Percentiles rank a stretch among this genome's conserved stretches.
These are phyloP conservation scores for Lodderomyces beijingensis DNA, from an alignment of 1,139 yeast genomes.

Conservation along the genomic window DNA sequence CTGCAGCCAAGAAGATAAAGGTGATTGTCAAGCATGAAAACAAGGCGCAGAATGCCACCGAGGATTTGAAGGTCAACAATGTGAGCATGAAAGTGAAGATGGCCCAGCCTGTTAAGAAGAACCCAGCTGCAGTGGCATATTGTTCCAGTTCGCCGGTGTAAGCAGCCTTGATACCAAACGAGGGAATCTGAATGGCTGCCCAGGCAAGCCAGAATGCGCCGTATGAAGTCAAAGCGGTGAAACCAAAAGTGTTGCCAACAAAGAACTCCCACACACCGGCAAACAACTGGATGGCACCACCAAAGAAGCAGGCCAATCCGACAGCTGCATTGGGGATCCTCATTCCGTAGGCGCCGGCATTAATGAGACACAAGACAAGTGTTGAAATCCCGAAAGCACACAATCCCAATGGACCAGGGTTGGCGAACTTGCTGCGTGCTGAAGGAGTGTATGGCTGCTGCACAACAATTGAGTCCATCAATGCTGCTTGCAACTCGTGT, in stretches of 20 bases:
- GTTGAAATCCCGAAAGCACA: constrained; percentile 50
- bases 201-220: constrained; percentile 43
- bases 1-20: constrained; percentile 38
- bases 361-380: constrained; percentile 40
- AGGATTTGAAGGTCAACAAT: constrained; percentile 40
- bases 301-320: constrained; percentile 42
- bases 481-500: constrained; percentile 37
- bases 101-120: constrained; percentile 43
- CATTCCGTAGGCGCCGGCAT: constrained; percentile 42
- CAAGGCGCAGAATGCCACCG: constrained; percentile 34
- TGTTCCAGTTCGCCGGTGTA: constrained; percentile 32
- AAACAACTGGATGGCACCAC: constrained; percentile 44
- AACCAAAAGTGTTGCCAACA: constrained; percentile 38
- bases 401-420: constrained; percentile 28
- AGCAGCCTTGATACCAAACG: constrained; percentile 55
- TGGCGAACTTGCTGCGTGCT: constrained; percentile 12
- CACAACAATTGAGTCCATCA: constrained; percentile 17
- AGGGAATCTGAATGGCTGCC: constrained; percentile 30
- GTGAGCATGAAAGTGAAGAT: constrained; percentile 39
- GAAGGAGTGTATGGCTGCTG: constrained; percentile 1
- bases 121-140: constrained; percentile 33
- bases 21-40: constrained; percentile 34
- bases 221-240: constrained; percentile 37
- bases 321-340: constrained; percentile 35
- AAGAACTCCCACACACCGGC: constrained; percentile 53